phyloP scores from a whole-genome alignment of 1,284 basidiomycete species.

The Ceratorhiza oryzae-sativae region DNA sequence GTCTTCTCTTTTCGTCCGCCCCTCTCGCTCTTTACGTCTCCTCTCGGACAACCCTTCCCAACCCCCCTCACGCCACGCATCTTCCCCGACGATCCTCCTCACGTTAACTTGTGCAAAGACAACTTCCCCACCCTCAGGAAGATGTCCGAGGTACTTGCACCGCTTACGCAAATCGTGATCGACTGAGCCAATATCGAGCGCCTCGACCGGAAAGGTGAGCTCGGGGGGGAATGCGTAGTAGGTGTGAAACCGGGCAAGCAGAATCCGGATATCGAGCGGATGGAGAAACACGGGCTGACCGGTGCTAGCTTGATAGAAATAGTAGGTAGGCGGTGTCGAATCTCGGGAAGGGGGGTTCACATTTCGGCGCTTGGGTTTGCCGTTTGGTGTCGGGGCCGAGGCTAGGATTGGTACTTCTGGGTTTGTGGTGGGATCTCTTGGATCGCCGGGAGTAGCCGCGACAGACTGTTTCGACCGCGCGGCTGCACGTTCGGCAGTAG shows the following conservation, averaged over 20 bases:
- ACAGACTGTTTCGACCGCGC: conserved; percentile 38
- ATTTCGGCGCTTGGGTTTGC: conserved; percentile 63
- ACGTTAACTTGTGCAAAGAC: conserved; percentile 94
- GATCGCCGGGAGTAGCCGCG: conserved; percentile 7
- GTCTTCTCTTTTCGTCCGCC: conserved; percentile 83
- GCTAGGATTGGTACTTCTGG: background rate
- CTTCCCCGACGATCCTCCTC: conserved; percentile 71
- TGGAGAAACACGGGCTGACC: conserved; percentile 93
- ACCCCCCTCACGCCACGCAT: conserved; percentile 64
- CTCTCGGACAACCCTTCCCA: conserved; percentile 82
- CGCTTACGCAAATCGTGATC: conserved; percentile 92
- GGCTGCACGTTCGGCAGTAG: conserved; percentile 51
- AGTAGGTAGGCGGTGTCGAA: conserved; percentile 74
- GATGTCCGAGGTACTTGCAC: conserved; percentile 93
- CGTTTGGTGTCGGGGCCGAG: conserved; percentile 41
- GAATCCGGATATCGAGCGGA: conserved; percentile 93
- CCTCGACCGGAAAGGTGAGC: conserved; percentile 81
- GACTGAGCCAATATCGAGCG: conserved; percentile 71
- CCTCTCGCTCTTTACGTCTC: conserved; percentile 76
- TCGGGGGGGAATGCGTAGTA: conserved; percentile 87
- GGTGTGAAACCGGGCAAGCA: conserved; percentile 82
- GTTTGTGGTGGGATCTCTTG: conserved; percentile 26
- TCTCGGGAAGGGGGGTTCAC: conserved; percentile 62
- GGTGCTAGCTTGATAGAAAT: conserved; percentile 94
- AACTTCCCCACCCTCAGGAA: conserved; percentile 91